phyloP scores from a whole-genome alignment of 345 rosid species.

The Populus deltoides region DNA sequence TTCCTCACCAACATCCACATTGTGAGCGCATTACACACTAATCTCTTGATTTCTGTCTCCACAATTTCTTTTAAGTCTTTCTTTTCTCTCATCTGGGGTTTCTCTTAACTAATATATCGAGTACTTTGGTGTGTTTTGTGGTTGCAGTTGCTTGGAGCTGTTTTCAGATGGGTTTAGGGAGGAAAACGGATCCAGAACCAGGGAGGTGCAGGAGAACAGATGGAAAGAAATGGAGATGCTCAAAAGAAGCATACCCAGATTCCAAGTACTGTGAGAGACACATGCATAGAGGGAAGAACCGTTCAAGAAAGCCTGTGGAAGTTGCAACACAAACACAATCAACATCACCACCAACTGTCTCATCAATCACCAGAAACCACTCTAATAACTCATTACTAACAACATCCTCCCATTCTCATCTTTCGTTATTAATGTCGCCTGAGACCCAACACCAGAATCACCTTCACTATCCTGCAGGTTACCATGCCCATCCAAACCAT shows the following conservation, averaged over 20 bases:
- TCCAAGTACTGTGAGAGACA: conserved; percentile 93
- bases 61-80: neutral
- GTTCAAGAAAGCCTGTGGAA: conserved; percentile 98
- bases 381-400: conserved; percentile 15
- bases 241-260: conserved; percentile 85
- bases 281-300: conserved; percentile 95
- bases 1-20: conserved; percentile 49
- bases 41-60: neutral
- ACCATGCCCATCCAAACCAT: conserved; percentile 25
- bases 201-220: conserved; percentile 93
- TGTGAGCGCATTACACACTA: conserved; percentile 27
- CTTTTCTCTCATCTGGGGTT: neutral
- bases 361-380: conserved; percentile 30
- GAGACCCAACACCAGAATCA: conserved; percentile 33
- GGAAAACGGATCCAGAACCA: conserved; percentile 86
- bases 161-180: conserved; percentile 69
- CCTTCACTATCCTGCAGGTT: conserved; percentile 21
- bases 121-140: neutral
- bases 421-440: conserved; percentile 25
- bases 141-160: conserved; percentile 72
- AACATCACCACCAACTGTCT: conserved; percentile 15
- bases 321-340: conserved; percentile 19
- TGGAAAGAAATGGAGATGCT: conserved; percentile 97
- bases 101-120: neutral
- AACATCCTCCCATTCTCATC: conserved; percentile 31